Percentiles rank a stretch among this genome's conserved stretches.
phyloP scores from a whole-genome alignment of 345 rosid genomes.

The Bruguiera sexangula region DNA sequence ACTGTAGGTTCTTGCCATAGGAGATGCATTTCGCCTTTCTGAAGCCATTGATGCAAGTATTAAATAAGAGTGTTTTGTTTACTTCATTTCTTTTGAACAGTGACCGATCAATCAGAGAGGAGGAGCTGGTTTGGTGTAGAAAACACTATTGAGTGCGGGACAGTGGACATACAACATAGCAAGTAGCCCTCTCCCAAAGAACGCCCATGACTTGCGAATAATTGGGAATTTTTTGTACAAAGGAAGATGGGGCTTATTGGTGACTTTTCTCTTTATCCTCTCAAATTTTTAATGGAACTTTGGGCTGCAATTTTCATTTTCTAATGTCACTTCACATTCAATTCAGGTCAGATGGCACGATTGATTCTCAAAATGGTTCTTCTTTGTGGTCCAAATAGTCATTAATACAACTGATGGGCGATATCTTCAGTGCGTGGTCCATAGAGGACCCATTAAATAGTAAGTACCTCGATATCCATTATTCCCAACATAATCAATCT shows the following conservation, averaged over 20 bases:
- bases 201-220: slow-evolving; percentile 16
- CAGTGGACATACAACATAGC: slow-evolving; percentile 9
- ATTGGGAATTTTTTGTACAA: slow-evolving; percentile 14
- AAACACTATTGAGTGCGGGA: slow-evolving; percentile 18
- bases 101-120: slow-evolving; percentile 9
- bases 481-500: slow-evolving; percentile 14
- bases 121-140: slow-evolving; percentile 12
- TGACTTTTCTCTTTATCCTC: background rate
- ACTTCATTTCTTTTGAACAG: slow-evolving; percentile 10
- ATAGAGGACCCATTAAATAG: slow-evolving; percentile 9
- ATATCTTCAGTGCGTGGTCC: slow-evolving; percentile 18
- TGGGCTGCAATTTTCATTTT: too few relatives aligned
- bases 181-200: slow-evolving; percentile 55
- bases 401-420: slow-evolving; percentile 30
- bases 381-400: slow-evolving; percentile 4
- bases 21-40: slow-evolving; percentile 75
- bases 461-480: slow-evolving; percentile 10
- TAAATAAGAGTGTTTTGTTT: background rate
- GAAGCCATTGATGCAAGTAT: slow-evolving; percentile 2
- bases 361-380: background rate
- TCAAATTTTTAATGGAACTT: background rate
- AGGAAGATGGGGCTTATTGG: slow-evolving; percentile 58
- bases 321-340: background rate
- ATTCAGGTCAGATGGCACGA: slow-evolving; percentile 21
- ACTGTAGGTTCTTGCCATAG: slow-evolving; percentile 55